These are phyloP conservation scores for Hypsizygus marmoreus DNA, from an alignment of 768 basidiomycete genomes.

Conservation along the genomic window DNA sequence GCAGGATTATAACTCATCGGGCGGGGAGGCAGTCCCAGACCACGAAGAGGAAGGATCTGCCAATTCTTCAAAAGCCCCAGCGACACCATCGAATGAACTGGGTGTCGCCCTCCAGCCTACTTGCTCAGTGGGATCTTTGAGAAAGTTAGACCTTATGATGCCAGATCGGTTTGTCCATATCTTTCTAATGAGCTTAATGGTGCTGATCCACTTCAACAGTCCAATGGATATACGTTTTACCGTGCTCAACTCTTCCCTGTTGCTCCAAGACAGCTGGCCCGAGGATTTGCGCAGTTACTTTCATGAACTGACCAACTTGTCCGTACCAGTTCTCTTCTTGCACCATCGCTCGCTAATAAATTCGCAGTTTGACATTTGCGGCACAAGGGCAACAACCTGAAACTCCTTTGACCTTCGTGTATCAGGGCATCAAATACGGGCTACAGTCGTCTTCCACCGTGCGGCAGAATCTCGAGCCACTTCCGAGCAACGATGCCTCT, in stretches of 20 bases:
- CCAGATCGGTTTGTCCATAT: conserved; percentile 51
- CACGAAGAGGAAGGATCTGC: too few relatives aligned
- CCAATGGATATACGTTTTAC: conserved; percentile 61
- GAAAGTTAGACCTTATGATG: conserved; percentile 50
- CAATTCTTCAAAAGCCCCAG: too few relatives aligned
- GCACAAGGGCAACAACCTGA: conserved; percentile 40
- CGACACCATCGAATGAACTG: too few relatives aligned
- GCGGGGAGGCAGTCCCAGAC: too few relatives aligned
- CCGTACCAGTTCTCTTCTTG: conserved; percentile 20
- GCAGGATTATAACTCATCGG: too few relatives aligned
- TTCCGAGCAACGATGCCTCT: conserved; percentile 11
- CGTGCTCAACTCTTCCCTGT: conserved; percentile 30
- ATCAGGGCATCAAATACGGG: conserved; percentile 41
- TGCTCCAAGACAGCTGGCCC: conserved; percentile 39
- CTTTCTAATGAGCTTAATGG: not conserved
- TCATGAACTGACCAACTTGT: conserved; percentile 44
- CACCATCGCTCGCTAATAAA: conserved; percentile 4
- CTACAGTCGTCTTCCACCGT: conserved; percentile 50
- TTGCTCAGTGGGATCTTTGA: conserved; percentile 40
- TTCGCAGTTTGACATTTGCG: conserved; percentile 35
- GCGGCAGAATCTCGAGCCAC: conserved; percentile 40
- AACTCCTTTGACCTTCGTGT: conserved; percentile 44
- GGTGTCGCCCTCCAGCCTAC: conserved; percentile 13
- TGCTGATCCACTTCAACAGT: conserved; percentile 28
- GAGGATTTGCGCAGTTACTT: conserved; percentile 42